Percentiles rank a stretch among this genome's conserved stretches.
Evolutionary conservation across 2,329 filamentous ascomycete species (phyloP).

Genomic region (Fusarium haematococcum): DNA sequence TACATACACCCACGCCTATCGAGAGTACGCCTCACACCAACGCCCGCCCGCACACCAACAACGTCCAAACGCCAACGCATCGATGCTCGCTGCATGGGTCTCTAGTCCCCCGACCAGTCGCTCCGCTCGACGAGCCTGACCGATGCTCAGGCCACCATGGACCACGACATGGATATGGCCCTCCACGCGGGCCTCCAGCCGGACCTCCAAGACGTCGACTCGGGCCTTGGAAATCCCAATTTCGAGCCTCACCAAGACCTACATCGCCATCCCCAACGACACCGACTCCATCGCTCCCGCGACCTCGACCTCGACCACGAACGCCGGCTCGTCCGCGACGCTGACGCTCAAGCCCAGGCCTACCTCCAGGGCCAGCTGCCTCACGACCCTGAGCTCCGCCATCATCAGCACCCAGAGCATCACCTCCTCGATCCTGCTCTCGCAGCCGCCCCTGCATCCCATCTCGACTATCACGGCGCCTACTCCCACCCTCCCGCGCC

Average conservation of each 20-base stretch:
- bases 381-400: constrained; percentile 27
- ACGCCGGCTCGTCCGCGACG: constrained; percentile 36
- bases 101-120: constrained; percentile 56
- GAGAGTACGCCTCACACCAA: constrained; percentile 39
- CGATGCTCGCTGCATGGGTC: constrained; percentile 61
- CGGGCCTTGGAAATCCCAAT: constrained; percentile 36
- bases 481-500: constrained; percentile 41
- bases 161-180: constrained; percentile 53
- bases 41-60: constrained; percentile 53
- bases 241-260: constrained; percentile 40
- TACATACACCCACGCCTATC: constrained; percentile 37
- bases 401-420: constrained; percentile 23
- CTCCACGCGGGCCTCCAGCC: constrained; percentile 46
- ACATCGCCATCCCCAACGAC: constrained; percentile 46
- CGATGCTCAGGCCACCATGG: constrained; percentile 62
- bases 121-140: constrained; percentile 57
- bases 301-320: constrained; percentile 47
- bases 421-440: constrained; percentile 33
- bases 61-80: constrained; percentile 56
- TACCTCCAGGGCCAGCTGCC: constrained; percentile 42
- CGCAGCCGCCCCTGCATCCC: constrained; percentile 30
- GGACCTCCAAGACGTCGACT: constrained; percentile 42
- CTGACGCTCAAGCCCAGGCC: constrained; percentile 22
- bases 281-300: constrained; percentile 45
- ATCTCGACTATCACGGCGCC: constrained; percentile 32